Percentiles rank a stretch among this genome's conserved stretches.
Conservation (phyloP, 2,329 filamentous ascomycete genomes). For the Fusarium chaquense region DNA sequence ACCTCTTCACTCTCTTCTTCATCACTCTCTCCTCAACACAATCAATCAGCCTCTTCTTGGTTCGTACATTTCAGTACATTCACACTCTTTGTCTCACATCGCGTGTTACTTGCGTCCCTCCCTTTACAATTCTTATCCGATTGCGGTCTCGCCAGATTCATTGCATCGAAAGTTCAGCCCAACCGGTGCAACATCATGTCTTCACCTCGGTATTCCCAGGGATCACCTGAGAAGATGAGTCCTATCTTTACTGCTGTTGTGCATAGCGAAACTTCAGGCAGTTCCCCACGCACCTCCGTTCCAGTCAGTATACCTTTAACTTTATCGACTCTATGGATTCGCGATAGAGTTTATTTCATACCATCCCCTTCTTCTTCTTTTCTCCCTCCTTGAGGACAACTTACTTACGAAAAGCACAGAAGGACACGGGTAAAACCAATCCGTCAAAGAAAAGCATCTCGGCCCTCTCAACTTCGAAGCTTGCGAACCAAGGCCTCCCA, state of each 20-base stretch:
- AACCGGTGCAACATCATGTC: constrained; percentile 47
- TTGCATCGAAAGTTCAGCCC: constrained; percentile 13
- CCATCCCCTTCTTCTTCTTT: background rate
- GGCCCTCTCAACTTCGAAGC: constrained; percentile 64
- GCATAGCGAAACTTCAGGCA: constrained; percentile 42
- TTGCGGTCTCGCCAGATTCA: constrained; percentile 13
- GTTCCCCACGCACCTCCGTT: constrained; percentile 24
- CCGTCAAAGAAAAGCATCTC: constrained; percentile 59
- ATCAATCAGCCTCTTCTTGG: constrained; percentile 37
- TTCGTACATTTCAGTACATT: constrained; percentile 37
- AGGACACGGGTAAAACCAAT: constrained; percentile 40
- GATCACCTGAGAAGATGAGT: constrained; percentile 46
- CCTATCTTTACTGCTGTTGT: constrained; percentile 25
- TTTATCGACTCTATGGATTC: background rate
- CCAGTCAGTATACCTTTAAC: constrained; percentile 37
- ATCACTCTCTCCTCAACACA: constrained; percentile 20
- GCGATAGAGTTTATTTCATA: background rate
- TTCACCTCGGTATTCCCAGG: constrained; percentile 44
- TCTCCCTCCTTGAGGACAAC: background rate
- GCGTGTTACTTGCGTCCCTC: constrained; percentile 44
- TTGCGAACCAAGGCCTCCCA: constrained; percentile 65
- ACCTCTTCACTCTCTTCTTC: constrained; percentile 24
- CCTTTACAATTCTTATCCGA: constrained; percentile 45
- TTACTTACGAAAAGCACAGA: constrained; percentile 14
- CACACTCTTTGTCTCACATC: constrained; percentile 49